phyloP scores from a whole-genome alignment of 2,329 filamentous ascomycete genomes.

The Elsinoe australis region DNA sequence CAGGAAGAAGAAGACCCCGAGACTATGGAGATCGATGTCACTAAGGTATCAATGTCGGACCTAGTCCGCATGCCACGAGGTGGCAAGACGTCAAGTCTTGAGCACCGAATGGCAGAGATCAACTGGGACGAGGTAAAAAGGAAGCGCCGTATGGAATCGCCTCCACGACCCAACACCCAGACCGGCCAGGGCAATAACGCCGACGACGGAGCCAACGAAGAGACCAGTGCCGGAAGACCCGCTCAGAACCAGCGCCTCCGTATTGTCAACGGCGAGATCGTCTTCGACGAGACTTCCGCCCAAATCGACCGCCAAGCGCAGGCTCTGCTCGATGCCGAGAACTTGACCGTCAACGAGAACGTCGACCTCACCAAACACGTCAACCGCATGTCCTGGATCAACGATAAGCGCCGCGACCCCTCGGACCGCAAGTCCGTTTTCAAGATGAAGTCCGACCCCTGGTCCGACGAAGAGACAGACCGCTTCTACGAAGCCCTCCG shows the following conservation, averaged over 20 bases:
- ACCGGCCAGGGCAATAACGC: too few relatives aligned
- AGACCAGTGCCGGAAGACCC: too few relatives aligned
- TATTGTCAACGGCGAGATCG: slow-evolving; percentile 62
- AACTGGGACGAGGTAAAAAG: slow-evolving; percentile 47
- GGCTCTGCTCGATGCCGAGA: slow-evolving; percentile 45
- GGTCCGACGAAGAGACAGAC: slow-evolving; percentile 64
- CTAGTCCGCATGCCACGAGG: slow-evolving; percentile 52
- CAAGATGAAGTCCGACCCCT: slow-evolving; percentile 52
- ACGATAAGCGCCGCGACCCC: slow-evolving; percentile 47
- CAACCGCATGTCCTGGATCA: slow-evolving; percentile 61
- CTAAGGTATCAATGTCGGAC: slow-evolving; percentile 63
- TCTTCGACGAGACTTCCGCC: slow-evolving; percentile 60
- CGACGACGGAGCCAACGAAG: too few relatives aligned
- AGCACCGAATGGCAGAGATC: slow-evolving; percentile 63
- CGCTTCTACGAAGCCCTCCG: slow-evolving; percentile 66
- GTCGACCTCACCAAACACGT: slow-evolving; percentile 68
- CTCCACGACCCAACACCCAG: slow-evolving; percentile 14
- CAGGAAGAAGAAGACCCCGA: slow-evolving; percentile 28
- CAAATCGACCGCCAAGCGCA: slow-evolving; percentile 61
- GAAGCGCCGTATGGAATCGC: slow-evolving; percentile 32
- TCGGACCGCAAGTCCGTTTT: slow-evolving; percentile 37
- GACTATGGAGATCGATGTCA: slow-evolving; percentile 50
- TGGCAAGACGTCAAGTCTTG: slow-evolving; percentile 67
- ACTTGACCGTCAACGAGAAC: slow-evolving; percentile 51
- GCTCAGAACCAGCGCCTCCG: slow-evolving; percentile 45